Evolutionary conservation across 345 rosid species (phyloP).

Genomic region (Eucalyptus erythrocorys): DNA sequence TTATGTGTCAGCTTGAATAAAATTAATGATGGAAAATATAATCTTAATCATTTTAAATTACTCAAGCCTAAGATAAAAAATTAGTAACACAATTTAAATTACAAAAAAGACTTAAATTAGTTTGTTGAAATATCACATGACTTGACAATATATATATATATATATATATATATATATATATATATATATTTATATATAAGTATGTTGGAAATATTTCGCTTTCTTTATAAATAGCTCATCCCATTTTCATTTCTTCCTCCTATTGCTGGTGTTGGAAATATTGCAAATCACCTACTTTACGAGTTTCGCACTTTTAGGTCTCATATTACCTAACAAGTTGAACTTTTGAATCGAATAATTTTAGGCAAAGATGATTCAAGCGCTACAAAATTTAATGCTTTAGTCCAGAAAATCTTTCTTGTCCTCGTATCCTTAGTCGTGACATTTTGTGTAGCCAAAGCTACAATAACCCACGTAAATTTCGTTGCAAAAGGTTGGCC

Average conservation of each 20-base stretch:
- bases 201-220: not conserved
- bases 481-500: not conserved
- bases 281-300: accelerated
- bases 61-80: not conserved
- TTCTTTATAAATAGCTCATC: not conserved
- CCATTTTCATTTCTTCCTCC: not conserved
- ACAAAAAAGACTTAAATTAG: not conserved
- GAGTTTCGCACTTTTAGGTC: not conserved
- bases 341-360: not conserved
- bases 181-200: accelerated
- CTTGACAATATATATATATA: not conserved
- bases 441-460: not conserved
- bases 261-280: not conserved
- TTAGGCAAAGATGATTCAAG: not conserved
- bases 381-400: accelerated
- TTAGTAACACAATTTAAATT: not conserved
- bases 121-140: not conserved
- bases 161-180: too few species aligned
- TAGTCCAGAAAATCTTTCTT: not conserved
- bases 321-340: not conserved
- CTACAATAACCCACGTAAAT: not conserved
- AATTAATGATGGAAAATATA: not conserved
- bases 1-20: not conserved
- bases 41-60: not conserved
- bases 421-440: not conserved